These are phyloP conservation scores for Lepidium campestre DNA, from an alignment of 441 rosid genomes.

Conservation along the genomic window DNA sequence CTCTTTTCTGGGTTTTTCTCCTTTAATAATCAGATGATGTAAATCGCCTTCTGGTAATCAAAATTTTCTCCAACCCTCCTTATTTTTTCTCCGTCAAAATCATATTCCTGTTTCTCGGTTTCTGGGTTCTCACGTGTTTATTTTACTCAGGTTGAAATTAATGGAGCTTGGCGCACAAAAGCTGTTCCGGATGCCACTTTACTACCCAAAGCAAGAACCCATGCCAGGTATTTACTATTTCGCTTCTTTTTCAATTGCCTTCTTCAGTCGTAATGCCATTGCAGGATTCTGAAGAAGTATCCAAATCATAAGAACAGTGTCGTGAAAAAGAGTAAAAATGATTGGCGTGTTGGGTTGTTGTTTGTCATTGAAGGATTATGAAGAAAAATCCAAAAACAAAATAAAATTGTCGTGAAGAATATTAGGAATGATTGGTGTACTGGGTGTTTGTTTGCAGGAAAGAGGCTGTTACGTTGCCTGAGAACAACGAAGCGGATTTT, in stretches of 20 bases:
- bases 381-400: background rate
- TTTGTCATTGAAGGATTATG: background rate
- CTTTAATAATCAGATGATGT: slow-evolving; percentile 62
- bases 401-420: background rate
- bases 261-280: background rate
- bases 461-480: slow-evolving; percentile 73
- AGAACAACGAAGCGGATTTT: slow-evolving; percentile 46
- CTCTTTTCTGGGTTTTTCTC: background rate
- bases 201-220: slow-evolving; percentile 66
- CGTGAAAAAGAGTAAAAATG: background rate
- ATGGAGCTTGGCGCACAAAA: slow-evolving; percentile 76
- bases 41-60: slow-evolving; percentile 67
- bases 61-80: background rate
- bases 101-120: background rate
- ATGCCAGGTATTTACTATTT: slow-evolving; percentile 56
- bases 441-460: slow-evolving; percentile 42
- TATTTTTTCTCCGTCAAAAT: background rate
- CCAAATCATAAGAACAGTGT: background rate
- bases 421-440: background rate
- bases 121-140: background rate
- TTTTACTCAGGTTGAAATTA: slow-evolving; percentile 58
- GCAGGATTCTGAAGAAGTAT: background rate
- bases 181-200: slow-evolving; percentile 53
- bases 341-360: background rate
- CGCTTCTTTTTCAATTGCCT: background rate